Percentiles rank a stretch among this genome's conserved stretches.
Evolutionary conservation across 176 grass and related monocot species (phyloP).

Genomic region (Avena atlantica): DNA sequence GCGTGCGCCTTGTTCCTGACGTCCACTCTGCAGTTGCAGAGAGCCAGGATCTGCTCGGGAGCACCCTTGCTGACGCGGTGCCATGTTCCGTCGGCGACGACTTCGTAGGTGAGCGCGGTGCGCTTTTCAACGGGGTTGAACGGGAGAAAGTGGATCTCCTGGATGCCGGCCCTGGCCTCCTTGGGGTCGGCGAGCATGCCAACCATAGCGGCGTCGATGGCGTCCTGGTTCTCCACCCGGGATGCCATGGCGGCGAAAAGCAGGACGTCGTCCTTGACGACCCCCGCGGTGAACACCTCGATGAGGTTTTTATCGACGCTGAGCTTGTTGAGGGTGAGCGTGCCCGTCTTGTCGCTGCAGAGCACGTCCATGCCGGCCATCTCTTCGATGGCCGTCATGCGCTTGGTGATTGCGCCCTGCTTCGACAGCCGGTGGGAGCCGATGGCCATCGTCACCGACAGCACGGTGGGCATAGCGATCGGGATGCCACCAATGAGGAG

Average conservation of each 20-base stretch:
- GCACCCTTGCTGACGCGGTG: slow-evolving; percentile 96
- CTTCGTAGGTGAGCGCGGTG: slow-evolving; percentile 86
- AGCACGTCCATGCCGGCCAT: slow-evolving; percentile 93
- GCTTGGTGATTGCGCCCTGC: slow-evolving; percentile 94
- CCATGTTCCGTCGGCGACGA: slow-evolving; percentile 49
- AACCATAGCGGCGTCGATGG: slow-evolving; percentile 93
- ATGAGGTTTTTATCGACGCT: slow-evolving; percentile 73
- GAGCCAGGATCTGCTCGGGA: slow-evolving; percentile 85
- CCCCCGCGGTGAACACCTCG: slow-evolving; percentile 65
- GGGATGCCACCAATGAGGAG: slow-evolving; percentile 96
- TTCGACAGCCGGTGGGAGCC: slow-evolving; percentile 71
- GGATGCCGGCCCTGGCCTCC: slow-evolving; percentile 82
- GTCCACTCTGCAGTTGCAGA: slow-evolving; percentile 63
- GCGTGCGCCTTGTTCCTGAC: slow-evolving; percentile 58
- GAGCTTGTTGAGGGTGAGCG: slow-evolving; percentile 90
- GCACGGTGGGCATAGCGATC: slow-evolving; percentile 96
- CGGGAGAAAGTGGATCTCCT: slow-evolving; percentile 84
- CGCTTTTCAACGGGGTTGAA: slow-evolving; percentile 98
- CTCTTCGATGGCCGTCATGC: slow-evolving; percentile 98
- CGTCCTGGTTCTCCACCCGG: slow-evolving; percentile 92
- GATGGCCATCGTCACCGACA: slow-evolving; percentile 96
- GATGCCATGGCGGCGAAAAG: slow-evolving; percentile 77
- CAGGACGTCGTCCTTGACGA: slow-evolving; percentile 50
- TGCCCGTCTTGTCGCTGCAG: slow-evolving; percentile 98
- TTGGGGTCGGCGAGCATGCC: slow-evolving; percentile 84